Evolutionary conservation across 1,284 basidiomycete species (phyloP), one percentile per base, ranked within the genome.

Genomic region (Fomes fomentarius): DNA sequence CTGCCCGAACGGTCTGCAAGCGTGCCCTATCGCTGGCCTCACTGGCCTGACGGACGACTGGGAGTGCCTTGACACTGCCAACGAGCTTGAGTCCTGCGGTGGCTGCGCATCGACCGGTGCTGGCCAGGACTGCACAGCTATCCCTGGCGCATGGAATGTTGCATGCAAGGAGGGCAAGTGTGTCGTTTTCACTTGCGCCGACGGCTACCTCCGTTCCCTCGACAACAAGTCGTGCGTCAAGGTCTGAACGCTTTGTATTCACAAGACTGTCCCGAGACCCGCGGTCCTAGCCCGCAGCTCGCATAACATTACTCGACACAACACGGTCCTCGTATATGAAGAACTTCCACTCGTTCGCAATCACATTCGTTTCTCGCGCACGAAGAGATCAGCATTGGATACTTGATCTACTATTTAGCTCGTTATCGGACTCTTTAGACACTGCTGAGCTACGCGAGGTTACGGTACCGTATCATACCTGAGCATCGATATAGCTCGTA

Each of bases 121-220:
- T 47, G 91, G 91, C 28, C 74, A 82, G 64, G 87, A 93, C 69
- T 93, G 90, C 73, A 85, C 83, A 28, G 69, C 76, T 30, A 89
- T 93, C 58, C 61, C 73, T 35, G 79, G 84, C 60, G 83, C 79
- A 21, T 79, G 81, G 76, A 84, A 85, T 57, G 87, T 91, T 52
- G 84, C 81, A 15, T 93, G 91, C 69, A 77, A 82, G 47, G 65
- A 68, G 50, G 83, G 85, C 40, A 63, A 66, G 56, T 89, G 87
- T 72, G 68, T 71, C 47, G 86, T 89, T 39, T 82, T 81, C 69
- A 77, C 81, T 28, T 89, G 87, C 69, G 69, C 76, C 47, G 63
- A 71, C 33, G 85, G 85, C 50, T 88, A 77, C 75, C 74, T 70
- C 55, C 72, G 74, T 21, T 70, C 76, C 22, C 44, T 51, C 37